Evolutionary conservation across 1,284 basidiomycete genomes (phyloP).

Genomic region (Xerocomus subilludens): DNA sequence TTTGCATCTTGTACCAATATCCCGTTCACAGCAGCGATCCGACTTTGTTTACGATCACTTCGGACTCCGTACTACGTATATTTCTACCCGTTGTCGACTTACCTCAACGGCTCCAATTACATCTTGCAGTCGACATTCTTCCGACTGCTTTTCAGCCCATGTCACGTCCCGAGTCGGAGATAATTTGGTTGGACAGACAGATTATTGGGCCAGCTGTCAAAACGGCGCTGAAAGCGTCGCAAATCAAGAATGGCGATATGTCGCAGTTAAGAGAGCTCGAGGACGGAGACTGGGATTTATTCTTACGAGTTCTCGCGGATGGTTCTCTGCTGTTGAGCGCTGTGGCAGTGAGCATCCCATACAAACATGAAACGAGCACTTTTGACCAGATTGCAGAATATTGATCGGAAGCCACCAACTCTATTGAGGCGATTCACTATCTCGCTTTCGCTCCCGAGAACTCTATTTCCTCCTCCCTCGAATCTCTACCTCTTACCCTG

Average conservation of each 20-base stretch:
- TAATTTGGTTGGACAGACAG: constrained; percentile 74
- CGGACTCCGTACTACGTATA: constrained; percentile 80
- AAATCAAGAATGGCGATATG: constrained; percentile 55
- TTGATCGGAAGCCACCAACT: constrained; percentile 90
- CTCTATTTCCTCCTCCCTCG: constrained; percentile 58
- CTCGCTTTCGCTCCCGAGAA: constrained; percentile 67
- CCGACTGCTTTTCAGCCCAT: constrained; percentile 22
- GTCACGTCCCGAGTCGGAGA: constrained; percentile 58
- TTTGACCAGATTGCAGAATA: constrained; percentile 67
- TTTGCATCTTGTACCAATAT: constrained; percentile 27
- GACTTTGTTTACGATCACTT: constrained; percentile 80
- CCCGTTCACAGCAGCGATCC: constrained; percentile 69
- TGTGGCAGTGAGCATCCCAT: constrained; percentile 68
- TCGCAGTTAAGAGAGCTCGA: constrained; percentile 67
- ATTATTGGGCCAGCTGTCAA: constrained; percentile 65
- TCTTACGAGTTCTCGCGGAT: constrained; percentile 76
- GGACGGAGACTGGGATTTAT: constrained; percentile 82
- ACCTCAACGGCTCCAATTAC: constrained; percentile 85
- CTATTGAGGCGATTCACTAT: constrained; percentile 81
- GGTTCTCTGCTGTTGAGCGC: constrained; percentile 78
- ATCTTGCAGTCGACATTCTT: constrained; percentile 75
- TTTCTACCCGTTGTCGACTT: constrained; percentile 90
- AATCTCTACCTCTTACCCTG: constrained; percentile 68
- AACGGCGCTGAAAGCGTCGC: constrained; percentile 50
- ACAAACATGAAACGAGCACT: constrained; percentile 3